Evolutionary conservation across 2,329 filamentous ascomycete species (phyloP), one percentile per base, ranked within the genome.

Genomic region (Sporothrix humicola): DNA sequence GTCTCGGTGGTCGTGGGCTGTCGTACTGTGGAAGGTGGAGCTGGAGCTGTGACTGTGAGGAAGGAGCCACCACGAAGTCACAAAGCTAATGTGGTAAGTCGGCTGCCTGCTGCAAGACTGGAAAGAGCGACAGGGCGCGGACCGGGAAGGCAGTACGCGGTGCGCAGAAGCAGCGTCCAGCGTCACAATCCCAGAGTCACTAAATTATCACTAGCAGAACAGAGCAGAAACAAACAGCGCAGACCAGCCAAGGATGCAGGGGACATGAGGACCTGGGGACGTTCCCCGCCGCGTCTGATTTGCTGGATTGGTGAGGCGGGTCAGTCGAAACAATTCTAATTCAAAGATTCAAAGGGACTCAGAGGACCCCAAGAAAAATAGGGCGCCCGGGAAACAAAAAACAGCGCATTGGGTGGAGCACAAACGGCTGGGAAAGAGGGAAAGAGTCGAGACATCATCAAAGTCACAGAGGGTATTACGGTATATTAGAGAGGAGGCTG

Each of bases 101-200:
- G n/a, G 46, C 23, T 54, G 46, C 65, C 65, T 69, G 52, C 52
- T 54, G 46, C 65, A 48, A 69, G 65, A 37, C 31, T 37, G 65
- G 46, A 69, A 69, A 69, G 65, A 69, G 65, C 65, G 65, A 69
- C 65, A 66, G 63, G 44, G 63, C 20, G 12, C 59, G 42, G 31
- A 13, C 63, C 63, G 42, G 44, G 63, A 65, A 48, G 63, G 63
- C 63, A 66, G 63, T 66, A 66, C 63, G 63, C 63, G 63, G 46
- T 50, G n/a, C 44, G 56, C 56, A 37, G 31, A 61, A 42, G 58
- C 31, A 37, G 31, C 31, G 31, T 37, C 31, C 31, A 37, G 31
- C 31, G 31, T 37, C 31, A 37, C 31, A 37, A 37, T 37, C 7
- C 31, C 31, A 37, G 31, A 37, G 31, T 37, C 31, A 37, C 31